A percentile compares a stretch with the other conserved stretches of the same genome.
phyloP scores from a whole-genome alignment of 164 flowering plant species.

The Kingdonia uniflora region DNA sequence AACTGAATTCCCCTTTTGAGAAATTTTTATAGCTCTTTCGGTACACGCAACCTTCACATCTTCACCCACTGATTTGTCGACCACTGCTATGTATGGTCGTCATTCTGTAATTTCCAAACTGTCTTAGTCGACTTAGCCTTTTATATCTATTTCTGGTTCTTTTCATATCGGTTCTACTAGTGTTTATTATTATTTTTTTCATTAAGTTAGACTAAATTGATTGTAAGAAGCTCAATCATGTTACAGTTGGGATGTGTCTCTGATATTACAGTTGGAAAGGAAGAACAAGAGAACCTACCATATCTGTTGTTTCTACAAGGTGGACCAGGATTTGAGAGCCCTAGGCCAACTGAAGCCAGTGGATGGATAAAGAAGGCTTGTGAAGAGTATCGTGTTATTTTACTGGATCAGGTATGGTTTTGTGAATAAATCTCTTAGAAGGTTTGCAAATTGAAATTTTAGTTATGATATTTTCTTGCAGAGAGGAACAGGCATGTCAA shows the following conservation, averaged over 20 bases:
- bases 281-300: slow-evolving; percentile 51
- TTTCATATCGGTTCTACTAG: neutral
- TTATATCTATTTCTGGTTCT: neutral
- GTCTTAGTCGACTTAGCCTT: neutral
- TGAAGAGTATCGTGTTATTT: slow-evolving; percentile 65
- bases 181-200: too few relatives aligned
- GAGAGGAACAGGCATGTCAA: slow-evolving; percentile 97
- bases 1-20: too few relatives aligned
- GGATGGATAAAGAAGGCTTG: slow-evolving; percentile 94
- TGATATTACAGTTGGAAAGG: slow-evolving; percentile 73
- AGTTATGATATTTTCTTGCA: slow-evolving; percentile 22
- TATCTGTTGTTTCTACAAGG: slow-evolving; percentile 82
- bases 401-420: slow-evolving; percentile 82
- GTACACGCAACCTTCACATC: too few relatives aligned
- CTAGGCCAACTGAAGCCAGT: slow-evolving; percentile 79
- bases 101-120: neutral
- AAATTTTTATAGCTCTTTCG: too few relatives aligned
- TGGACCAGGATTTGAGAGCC: slow-evolving; percentile 92
- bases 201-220: neutral
- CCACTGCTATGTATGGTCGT: neutral
- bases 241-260: slow-evolving; percentile 1
- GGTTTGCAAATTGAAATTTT: neutral
- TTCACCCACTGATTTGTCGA: too few relatives aligned
- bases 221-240: neutral
- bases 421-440: neutral